These are phyloP conservation scores for Salix dunnii DNA, from an alignment of 345 rosid genomes.

Conservation along the genomic window DNA sequence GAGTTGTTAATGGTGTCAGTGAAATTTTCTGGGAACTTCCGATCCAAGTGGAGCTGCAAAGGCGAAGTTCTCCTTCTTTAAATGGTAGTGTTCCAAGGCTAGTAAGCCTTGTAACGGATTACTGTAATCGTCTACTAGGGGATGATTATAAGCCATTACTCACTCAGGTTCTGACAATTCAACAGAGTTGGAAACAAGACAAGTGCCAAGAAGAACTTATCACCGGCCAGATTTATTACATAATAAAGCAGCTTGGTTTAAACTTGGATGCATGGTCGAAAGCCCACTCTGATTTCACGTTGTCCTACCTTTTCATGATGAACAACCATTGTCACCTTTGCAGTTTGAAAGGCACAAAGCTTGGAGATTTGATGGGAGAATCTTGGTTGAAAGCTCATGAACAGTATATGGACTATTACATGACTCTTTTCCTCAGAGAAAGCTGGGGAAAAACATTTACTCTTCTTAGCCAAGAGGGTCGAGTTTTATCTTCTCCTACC, in stretches of 20 bases:
- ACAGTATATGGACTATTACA: conserved; percentile 63
- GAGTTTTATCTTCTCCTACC: conserved; percentile 18
- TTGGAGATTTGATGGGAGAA: conserved; percentile 78
- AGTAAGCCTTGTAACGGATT: conserved; percentile 59
- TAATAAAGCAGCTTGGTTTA: conserved; percentile 55
- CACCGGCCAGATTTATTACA: conserved; percentile 41
- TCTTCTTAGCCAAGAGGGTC: conserved; percentile 28
- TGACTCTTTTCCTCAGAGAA: conserved; percentile 53
- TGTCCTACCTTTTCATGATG: conserved; percentile 83
- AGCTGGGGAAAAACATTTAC: conserved; percentile 55
- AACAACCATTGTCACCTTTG: conserved; percentile 68
- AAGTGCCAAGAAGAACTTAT: conserved; percentile 45
- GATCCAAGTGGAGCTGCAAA: conserved; percentile 57
- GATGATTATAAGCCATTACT: conserved; percentile 47
- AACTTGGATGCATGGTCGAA: conserved; percentile 77
- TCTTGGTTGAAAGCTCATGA: conserved; percentile 68
- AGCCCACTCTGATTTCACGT: conserved; percentile 31
- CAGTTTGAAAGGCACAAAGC: conserved; percentile 49
- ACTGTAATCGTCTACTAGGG: conserved; percentile 59
- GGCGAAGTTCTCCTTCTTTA: conserved; percentile 48
- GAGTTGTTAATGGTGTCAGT: conserved; percentile 52
- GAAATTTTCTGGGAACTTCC: conserved; percentile 77
- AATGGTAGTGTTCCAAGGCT: conserved; percentile 61
- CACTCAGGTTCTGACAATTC: conserved; percentile 51
- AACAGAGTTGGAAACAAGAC: conserved; percentile 62